Base-by-base conservation (phyloP, 768 basidiomycete genomes). In the Suillus variegatus region DNA sequence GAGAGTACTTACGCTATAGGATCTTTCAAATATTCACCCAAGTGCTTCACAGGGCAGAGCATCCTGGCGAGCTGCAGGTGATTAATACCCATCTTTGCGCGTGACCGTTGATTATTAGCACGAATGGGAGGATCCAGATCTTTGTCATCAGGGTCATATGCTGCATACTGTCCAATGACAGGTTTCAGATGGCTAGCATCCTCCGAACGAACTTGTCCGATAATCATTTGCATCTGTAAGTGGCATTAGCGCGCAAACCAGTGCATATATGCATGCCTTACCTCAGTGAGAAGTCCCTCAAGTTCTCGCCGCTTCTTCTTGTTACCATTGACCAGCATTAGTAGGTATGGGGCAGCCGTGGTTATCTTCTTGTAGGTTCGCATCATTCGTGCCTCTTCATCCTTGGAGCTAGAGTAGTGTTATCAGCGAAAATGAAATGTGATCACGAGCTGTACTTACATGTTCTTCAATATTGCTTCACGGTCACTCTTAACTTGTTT, bases 31-130 rank as follows among this genome's bases (percentile, higher is more conserved):
- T 60, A 60, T n/a, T 25, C 43, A 25, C 28, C 6, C 6, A 64
- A 14, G 41, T 64, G 44, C 41, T 64, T 64, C 14, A 64, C 57
- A 43, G 54, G 54, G 22, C 54, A 60, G 18, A 64, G 40, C 22
- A 64, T 38, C n/a, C n/a, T 12, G 20, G 41, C 16, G 4, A 64
- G 64, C 28, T 64, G 56, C 3, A 43, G 57, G 56, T 64, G 64
- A 44, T 64, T 60, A 32, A 60, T 32, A 28, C 63, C 57, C 56
- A 60, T 64, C n/a, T 35, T 61, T 10, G 35, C 8, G 20, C 8
- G 18, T 61, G 60, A 61, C 16, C n/a, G 10, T 2, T 58, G 16
- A 3, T 9, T 38, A 16, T 58, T 43, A n/a, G 58, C 22, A 20
- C 5, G 9, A 12, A 67, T 64, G 8, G 66, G 58, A 1, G 58